Base-by-base conservation (phyloP, 805 yeast genomes). In the Lachancea quebecensis region DNA sequence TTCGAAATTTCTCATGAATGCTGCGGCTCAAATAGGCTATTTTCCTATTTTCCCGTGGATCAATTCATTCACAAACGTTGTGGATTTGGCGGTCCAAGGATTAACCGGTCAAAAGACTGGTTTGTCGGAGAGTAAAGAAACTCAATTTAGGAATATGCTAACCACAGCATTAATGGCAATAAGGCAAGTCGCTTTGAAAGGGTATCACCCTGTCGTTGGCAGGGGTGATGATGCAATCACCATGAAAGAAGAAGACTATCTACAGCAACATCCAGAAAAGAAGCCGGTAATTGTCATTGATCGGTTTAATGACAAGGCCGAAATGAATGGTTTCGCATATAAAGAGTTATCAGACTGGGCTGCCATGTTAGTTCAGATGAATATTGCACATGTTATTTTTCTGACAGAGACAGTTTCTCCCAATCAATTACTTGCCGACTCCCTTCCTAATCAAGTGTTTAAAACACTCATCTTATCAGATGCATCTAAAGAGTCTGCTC, bases 1-100 rank as follows among this genome's bases (percentile, higher is more conserved):
- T 51, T 71, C 82, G 2, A 73, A 73, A 29, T 79, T 87, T 51
- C 68, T 93, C 38, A 74, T 76, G 45, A 74, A 75, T 42, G 75
- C 87, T 15, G 88, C 98, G 0, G 68, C 67, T 21, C 87, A 86
- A 60, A 58, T 89, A 21, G 99, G 99, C 0, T 93, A 93, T 64
- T 87, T 78, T 70, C 99, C 99, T 0, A 82, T 87, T 5, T 93
- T 93, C 62, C 85, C 96, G 17, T 91, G 97, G 96, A 68, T 90
- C 49, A 87, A 87, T 61, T 77, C 84, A 2, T 68, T 90, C 10
- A 79, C 95, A 0, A 78, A 80, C 47, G 81, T 89, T 48, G 68
- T 87, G 39, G 99, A 93, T 66, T 71, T 93, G 56, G 87, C 82
- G 44, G 84, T 85, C 15, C 95, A 88, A 59, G 91, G 97, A 46